Evolutionary conservation across 1,284 basidiomycete species (phyloP), one percentile per base, ranked within the genome.

Genomic region (Inonotus obliquus): DNA sequence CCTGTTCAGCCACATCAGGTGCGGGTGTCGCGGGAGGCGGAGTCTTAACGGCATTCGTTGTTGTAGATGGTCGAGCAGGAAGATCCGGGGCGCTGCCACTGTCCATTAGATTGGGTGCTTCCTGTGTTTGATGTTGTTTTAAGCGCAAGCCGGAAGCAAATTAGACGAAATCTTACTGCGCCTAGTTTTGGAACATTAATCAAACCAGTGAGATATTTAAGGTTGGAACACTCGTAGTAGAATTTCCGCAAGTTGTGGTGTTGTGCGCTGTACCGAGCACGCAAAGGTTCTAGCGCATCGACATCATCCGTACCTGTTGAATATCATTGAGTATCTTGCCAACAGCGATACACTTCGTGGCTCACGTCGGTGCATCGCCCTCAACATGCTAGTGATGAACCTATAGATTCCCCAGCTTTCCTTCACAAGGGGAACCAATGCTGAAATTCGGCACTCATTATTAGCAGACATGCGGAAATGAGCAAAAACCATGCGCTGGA

Each of bases 331-430:
- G 44, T 27, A 54, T 27, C 44, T 23, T 59, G 14, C 38, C 21
- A 6, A 10, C 19, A 25, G 3, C 10, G 37, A 58, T 19, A 17
- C 27, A 27, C 4, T 29, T 29, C 29, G 25, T 21, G 35, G 19
- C 25, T 47, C 58, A 95, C 95, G 80, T 76, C 96, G 80, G 72
- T 96, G 92, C 90, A 98, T 93, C 1, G 95, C 95, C 49, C 95
- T 82, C 71, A 98, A 78, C 95, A 98, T 98, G 76, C 92, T 94
- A 2, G 95, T 98, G 72, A 97, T 95, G 75, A 98, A 98, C 60
- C 93, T 84, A 76, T 98, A 98, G 65, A 98, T 98, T 45, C 95
- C 95, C 85, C 95, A 98, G 67, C 91, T 94, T 76, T 98, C 95
- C 76, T 98, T 97, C 61, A 98, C 95, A 17, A 96, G 82, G 27